Evolutionary conservation across 805 yeast genomes (phyloP).

Genomic region (Pichia exigua): DNA sequence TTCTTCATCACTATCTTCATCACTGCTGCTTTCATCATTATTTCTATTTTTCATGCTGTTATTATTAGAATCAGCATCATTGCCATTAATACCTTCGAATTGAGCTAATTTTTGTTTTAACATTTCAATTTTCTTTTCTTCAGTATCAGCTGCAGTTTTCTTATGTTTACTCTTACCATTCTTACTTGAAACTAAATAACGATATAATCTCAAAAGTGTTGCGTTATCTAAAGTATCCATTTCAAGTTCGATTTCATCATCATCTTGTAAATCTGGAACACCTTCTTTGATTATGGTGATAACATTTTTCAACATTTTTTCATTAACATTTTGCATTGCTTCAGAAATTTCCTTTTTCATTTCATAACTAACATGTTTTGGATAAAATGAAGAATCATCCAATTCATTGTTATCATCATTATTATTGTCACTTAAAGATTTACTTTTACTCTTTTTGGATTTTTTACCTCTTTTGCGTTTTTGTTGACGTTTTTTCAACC

Average conservation of each 20-base stretch:
- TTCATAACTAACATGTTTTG: conserved; percentile 68
- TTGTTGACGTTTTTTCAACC: conserved; percentile 42
- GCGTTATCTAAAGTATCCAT: conserved; percentile 85
- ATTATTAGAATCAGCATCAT: conserved; percentile 21
- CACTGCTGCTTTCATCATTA: conserved; percentile 2
- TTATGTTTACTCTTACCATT: conserved; percentile 28
- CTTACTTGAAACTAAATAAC: conserved; percentile 57
- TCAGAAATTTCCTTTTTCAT: conserved; percentile 94
- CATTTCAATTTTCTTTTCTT: conserved; percentile 67
- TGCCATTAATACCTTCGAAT: conserved; percentile 41
- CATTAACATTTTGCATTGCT: conserved; percentile 66
- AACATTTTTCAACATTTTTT: conserved; percentile 75
- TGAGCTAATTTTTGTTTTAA: conserved; percentile 71
- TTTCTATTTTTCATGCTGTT: background rate
- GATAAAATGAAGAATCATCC: conserved; percentile 18
- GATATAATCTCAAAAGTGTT: conserved; percentile 76
- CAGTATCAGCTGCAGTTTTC: conserved; percentile 44
- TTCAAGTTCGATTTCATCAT: conserved; percentile 94
- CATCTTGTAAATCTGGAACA: conserved; percentile 58
- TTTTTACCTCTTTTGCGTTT: conserved; percentile 30
- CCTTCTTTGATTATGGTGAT: conserved; percentile 77
- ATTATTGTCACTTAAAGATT: conserved; percentile 30
- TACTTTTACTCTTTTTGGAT: conserved; percentile 38
- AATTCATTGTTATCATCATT: conserved; percentile 29
- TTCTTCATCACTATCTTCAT: conserved; percentile 33